Evolutionary conservation across 225 moss, liverwort and hornwort species (phyloP), one percentile per base, ranked within the genome.

Genomic region (Anthoceros angustus): DNA sequence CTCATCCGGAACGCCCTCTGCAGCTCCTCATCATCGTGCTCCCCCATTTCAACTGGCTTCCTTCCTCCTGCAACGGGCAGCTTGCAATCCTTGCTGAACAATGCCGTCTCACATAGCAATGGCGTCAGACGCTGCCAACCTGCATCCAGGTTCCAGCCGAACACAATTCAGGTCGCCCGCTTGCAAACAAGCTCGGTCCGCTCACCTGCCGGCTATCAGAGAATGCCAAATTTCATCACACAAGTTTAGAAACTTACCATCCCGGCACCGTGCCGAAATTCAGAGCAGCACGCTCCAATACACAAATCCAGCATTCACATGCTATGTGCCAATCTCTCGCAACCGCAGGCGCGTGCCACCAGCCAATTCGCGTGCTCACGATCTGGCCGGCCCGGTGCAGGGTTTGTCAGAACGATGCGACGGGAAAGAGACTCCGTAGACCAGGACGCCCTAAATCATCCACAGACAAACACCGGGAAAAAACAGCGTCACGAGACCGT

Each of bases 1-100:
- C 98, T 98, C 98, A 98, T 98, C 49, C 84, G 89, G 73, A 98
- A 98, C 67, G 98, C 98, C 77, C 86, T 87, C 84, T 98, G 92
- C 68, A 98, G 87, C 89, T 98, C 98, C 79, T 98, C 95, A 42
- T 98, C 98, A 70, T 98, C 98, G 72, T 98, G 92, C 79, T 98
- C 98, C 82, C 92, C 98, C 98, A 98, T 98, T 5, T 18, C 0
- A 18, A 23, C 55, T 15, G 55, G 18, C 16, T 55, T 6, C 45
- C 55, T 23, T 18, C n/a, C 18, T 7, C 8, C 18, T 18, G 23
- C 55, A 20, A 20, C 23, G 23, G 6, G 55, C 14, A 48, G 18
- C 18, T 23, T 20, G 16, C 23, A 23, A 20, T 55, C 55, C 23
- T 7, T 20, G 55, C 55, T 20, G 6, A 55, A 55, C 23, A 15